Evolutionary conservation across 1,139 yeast genomes (phyloP).

Genomic region (Blastobotrys arbuscula): DNA sequence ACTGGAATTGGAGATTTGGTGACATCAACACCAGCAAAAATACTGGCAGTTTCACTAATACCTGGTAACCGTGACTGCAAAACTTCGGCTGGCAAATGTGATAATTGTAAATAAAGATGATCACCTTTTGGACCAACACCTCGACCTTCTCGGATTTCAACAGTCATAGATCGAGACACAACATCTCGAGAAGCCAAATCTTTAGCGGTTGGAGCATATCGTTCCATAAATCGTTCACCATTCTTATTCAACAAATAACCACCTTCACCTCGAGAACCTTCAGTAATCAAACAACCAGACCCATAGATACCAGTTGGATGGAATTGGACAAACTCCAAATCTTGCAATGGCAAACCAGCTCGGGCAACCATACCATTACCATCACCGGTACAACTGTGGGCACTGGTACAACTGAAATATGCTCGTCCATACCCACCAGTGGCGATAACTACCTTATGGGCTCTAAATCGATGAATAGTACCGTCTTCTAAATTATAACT

Average conservation of each 20-base stretch:
- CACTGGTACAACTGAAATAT: constrained; percentile 97
- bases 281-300: constrained; percentile 96
- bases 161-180: constrained; percentile 95
- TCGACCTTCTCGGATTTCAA: constrained; percentile 98
- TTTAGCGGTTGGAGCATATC: constrained; percentile 98
- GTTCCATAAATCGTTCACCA: constrained; percentile 99
- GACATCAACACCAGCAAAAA: constrained; percentile 98
- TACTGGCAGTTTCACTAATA: constrained; percentile 97
- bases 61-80: constrained; percentile 97
- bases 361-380: constrained; percentile 98
- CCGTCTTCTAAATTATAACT: constrained; percentile 99
- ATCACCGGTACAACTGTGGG: constrained; percentile 99
- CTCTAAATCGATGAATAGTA: constrained; percentile 94
- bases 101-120: constrained; percentile 90
- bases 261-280: constrained; percentile 99
- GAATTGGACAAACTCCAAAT: constrained; percentile 96
- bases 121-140: constrained; percentile 97
- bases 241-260: constrained; percentile 92
- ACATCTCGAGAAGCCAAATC: constrained; percentile 98
- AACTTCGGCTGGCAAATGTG: constrained; percentile 89
- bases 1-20: constrained; percentile 99
- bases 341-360: constrained; percentile 97
- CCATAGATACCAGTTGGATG: constrained; percentile 99
- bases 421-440: constrained; percentile 99
- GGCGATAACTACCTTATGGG: constrained; percentile 93